phyloP scores from a whole-genome alignment of 2,329 filamentous ascomycete species.

The Tolypocladium tropicale region DNA sequence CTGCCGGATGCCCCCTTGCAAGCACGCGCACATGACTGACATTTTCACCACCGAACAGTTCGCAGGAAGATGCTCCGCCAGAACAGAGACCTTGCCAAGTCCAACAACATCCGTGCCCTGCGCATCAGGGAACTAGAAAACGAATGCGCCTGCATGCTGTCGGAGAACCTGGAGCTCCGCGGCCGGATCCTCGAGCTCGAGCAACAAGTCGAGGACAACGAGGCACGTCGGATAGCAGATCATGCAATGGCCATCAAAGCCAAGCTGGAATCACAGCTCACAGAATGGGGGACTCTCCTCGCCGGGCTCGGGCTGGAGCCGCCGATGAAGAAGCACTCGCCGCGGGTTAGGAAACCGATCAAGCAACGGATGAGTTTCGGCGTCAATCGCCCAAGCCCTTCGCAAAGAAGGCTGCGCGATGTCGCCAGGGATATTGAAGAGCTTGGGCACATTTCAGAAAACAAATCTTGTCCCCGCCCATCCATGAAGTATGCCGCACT shows the following conservation, averaged over 20 bases:
- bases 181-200: conserved; percentile 61
- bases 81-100: conserved; percentile 73
- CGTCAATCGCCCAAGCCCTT: conserved; percentile 32
- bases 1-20: neutral
- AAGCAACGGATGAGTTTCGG: conserved; percentile 31
- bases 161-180: conserved; percentile 68
- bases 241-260: conserved; percentile 60
- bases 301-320: conserved; percentile 54
- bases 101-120: conserved; percentile 67
- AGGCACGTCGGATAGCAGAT: conserved; percentile 48
- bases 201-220: conserved; percentile 53
- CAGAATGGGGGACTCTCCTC: conserved; percentile 59
- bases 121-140: conserved; percentile 68
- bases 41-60: conserved; percentile 39
- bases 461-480: conserved; percentile 54
- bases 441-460: conserved; percentile 52
- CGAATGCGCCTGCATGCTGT: conserved; percentile 62
- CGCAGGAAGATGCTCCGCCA: conserved; percentile 72
- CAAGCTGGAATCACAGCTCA: conserved; percentile 61
- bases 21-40: conserved; percentile 3
- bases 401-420: conserved; percentile 46
- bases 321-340: conserved; percentile 37
- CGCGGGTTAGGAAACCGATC: conserved; percentile 27
- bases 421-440: conserved; percentile 44
- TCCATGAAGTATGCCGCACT: conserved; percentile 52